phyloP scores from a whole-genome alignment of 2,329 filamentous ascomycete species.

The Elsinoe australis region DNA sequence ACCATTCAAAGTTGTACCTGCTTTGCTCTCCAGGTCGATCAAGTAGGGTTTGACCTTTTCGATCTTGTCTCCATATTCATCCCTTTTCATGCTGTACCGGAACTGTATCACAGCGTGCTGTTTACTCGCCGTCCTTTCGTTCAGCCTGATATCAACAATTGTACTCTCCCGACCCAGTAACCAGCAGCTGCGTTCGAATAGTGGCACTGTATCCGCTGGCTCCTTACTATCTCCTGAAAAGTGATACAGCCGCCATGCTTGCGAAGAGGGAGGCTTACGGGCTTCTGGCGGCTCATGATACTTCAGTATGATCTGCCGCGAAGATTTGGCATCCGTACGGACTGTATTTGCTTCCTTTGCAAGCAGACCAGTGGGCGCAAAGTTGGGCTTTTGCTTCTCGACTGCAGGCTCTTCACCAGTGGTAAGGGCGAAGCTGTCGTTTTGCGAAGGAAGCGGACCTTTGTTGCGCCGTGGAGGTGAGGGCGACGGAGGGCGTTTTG shows the following conservation, averaged over 20 bases:
- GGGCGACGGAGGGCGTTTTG: constrained; percentile 32
- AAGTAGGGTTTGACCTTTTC: constrained; percentile 70
- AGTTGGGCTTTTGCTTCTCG: constrained; percentile 85
- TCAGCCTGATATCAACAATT: constrained; percentile 74
- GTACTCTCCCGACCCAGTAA: constrained; percentile 71
- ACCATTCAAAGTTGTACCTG: constrained; percentile 78
- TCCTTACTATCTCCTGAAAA: constrained; percentile 69
- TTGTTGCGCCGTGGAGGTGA: constrained; percentile 37
- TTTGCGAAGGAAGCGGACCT: constrained; percentile 41
- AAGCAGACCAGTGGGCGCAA: constrained; percentile 67
- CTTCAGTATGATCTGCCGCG: constrained; percentile 56
- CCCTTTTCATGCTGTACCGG: constrained; percentile 69
- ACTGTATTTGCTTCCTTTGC: constrained; percentile 84
- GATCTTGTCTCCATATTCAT: constrained; percentile 78
- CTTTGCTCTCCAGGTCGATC: constrained; percentile 87
- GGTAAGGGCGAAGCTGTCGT: constrained; percentile 34
- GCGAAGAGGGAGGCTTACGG: constrained; percentile 70
- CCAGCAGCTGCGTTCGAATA: constrained; percentile 78
- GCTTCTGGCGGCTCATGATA: constrained; percentile 94
- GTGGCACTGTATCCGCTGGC: constrained; percentile 71
- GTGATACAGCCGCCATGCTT: constrained; percentile 83
- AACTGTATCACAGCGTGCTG: constrained; percentile 97
- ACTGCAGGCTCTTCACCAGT: constrained; percentile 24
- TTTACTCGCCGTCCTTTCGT: constrained; percentile 88
- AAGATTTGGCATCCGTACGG: constrained; percentile 51